Percentiles rank a stretch among this genome's conserved stretches.
Conservation (phyloP, 1,139 yeast species). For the Eremothecium coryli region DNA sequence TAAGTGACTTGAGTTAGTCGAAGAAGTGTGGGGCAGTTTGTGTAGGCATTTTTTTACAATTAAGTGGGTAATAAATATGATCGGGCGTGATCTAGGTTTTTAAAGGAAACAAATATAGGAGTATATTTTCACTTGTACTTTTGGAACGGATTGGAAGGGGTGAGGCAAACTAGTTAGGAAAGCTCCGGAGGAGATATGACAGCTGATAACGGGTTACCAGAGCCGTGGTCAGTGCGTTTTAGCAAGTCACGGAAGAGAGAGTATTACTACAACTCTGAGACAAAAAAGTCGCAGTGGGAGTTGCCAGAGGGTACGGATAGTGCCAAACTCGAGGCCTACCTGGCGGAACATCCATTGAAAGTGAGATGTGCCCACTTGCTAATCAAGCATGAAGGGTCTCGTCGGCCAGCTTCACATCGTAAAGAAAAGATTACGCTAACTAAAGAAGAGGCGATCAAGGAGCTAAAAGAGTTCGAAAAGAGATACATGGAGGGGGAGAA, state of each 20-base stretch:
- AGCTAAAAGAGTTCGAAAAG: constrained; percentile 49
- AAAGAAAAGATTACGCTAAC: constrained; percentile 63
- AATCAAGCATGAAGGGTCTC: constrained; percentile 70
- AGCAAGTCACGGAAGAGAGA: constrained; percentile 80
- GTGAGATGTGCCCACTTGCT: constrained; percentile 68
- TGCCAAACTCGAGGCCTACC: constrained; percentile 47
- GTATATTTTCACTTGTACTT: no score
- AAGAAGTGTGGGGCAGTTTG: no score
- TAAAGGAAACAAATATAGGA: no score
- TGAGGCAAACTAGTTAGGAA: no score
- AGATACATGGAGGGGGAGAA: constrained; percentile 63
- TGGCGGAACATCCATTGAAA: constrained; percentile 46
- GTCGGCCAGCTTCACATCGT: constrained; percentile 92
- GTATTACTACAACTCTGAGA: constrained; percentile 63
- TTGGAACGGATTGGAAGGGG: no score
- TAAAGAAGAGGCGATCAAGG: constrained; percentile 75
- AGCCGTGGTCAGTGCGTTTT: constrained; percentile 71
- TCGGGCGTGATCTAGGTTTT: no score
- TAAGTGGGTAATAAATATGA: no score
- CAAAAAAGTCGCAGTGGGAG: constrained; percentile 80
- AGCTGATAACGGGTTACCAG: constrained; percentile 60
- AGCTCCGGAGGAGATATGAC: no score
- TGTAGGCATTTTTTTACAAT: no score
- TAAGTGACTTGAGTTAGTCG: no score
- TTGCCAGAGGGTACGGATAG: constrained; percentile 80